Evolutionary conservation across 352 stramenopile species (phyloP).

Genomic region (Phytophthora lateralis): DNA sequence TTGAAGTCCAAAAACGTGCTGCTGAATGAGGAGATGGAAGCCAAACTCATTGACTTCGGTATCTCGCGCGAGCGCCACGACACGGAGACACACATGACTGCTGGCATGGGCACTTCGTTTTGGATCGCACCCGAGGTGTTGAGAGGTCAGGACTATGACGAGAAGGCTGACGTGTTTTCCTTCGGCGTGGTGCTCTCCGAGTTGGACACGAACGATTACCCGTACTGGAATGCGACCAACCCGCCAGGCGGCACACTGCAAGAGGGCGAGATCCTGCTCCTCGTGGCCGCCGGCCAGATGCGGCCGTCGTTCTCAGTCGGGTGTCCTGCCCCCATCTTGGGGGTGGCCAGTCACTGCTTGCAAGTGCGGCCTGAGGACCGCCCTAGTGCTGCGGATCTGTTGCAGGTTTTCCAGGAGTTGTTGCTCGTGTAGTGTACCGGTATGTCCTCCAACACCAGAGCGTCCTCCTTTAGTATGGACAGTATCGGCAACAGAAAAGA

Average conservation of each 20-base stretch:
- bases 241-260: constrained; percentile 24
- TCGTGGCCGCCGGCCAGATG: constrained; percentile 33
- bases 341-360: constrained; percentile 38
- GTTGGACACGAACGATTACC: constrained; percentile 46
- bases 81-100: constrained; percentile 37
- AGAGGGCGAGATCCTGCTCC: constrained; percentile 40
- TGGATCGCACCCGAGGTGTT: constrained; percentile 48
- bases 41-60: constrained; percentile 77
- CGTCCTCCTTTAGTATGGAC: constrained; percentile 20
- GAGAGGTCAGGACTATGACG: constrained; percentile 38
- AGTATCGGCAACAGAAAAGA: neutral
- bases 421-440: neutral
- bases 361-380: constrained; percentile 33
- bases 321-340: constrained; percentile 38
- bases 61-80: constrained; percentile 42
- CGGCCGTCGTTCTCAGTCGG: constrained; percentile 37
- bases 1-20: constrained; percentile 55
- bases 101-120: constrained; percentile 40
- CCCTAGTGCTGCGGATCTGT: constrained; percentile 35
- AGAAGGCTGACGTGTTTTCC: constrained; percentile 46
- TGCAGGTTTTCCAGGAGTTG: constrained; percentile 20
- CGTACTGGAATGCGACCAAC: constrained; percentile 40
- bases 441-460: constrained; percentile 9
- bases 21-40: constrained; percentile 50
- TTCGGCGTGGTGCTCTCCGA: constrained; percentile 53